Base-by-base conservation (phyloP, 108 stramenopile species). In the Cyclotella cryptica region DNA sequence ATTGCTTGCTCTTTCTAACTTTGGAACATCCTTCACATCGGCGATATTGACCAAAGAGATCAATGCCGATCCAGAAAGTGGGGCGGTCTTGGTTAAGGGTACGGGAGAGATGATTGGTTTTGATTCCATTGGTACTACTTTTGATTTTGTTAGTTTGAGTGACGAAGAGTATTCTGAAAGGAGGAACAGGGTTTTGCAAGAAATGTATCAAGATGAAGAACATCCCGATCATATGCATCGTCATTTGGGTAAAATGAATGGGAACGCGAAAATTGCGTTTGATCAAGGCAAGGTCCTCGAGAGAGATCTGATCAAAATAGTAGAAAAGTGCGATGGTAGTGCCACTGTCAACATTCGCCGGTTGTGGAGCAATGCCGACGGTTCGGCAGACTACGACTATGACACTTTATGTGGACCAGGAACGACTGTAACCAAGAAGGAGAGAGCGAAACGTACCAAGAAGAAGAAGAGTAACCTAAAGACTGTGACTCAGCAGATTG, bases 221-320 rank as follows among this genome's bases (percentile, higher is more conserved):
- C n/a, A 27, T 35, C 13, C 15, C 28, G 69, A 71, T 26, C 69
- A 71, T 26, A 27, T 24, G 8, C 69, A 71, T 43, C 54, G 69
- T 14, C 18, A 40, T n/a, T 27, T 71, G 35, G 69, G 27, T 12
- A 71, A 24, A 6, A 58, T 1, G 2, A 47, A 11, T 2, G 42
- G 17, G 21, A 41, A n/a, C 0, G 9, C 17, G 26, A 15, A 7
- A 17, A 71, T 47, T 14, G 18, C 57, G 24, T 74, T 65, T 27
- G 73, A 74, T 61, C 43, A 61, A 29, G 73, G 73, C 35, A 74
- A 74, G 63, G 27, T 62, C 51, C 11, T 9, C 7, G 73, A 74
- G 41, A 53, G 30, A 45, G 73, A 74, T 53, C 35, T 74, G 51
- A 4, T 47, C 10, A 57, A 61, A 13, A 45, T 74, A 17, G 59